Percentiles rank a stretch among this genome's conserved stretches.
phyloP scores from a whole-genome alignment of 148 eudicot genomes.

The Vaccinium macrocarpon region DNA sequence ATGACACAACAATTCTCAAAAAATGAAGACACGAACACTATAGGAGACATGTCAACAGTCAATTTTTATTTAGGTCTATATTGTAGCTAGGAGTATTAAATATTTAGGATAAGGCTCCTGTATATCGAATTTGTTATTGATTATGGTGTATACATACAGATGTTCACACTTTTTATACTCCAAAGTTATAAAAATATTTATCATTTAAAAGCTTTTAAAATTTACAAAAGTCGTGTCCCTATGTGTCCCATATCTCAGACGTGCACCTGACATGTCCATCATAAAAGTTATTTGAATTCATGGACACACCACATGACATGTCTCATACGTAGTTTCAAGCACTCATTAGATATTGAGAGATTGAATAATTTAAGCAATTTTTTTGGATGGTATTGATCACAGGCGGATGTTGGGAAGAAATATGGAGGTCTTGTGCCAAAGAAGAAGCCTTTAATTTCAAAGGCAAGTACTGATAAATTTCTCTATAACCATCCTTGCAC shows the following conservation, averaged over 20 bases:
- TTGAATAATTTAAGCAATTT: neutral
- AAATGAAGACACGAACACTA: neutral
- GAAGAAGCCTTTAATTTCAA: slow-evolving; percentile 84
- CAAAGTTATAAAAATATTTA: no score
- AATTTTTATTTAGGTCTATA: no score
- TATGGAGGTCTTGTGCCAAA: slow-evolving; percentile 82
- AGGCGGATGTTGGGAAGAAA: slow-evolving; percentile 43
- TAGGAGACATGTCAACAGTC: neutral
- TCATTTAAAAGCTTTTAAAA: no score
- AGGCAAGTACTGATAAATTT: slow-evolving; percentile 37
- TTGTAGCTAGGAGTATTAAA: no score
- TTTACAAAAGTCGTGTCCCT: no score
- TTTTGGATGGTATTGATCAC: neutral
- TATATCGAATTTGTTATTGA: no score
- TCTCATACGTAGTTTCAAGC: neutral
- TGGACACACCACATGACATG: neutral
- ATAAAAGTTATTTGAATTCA: neutral
- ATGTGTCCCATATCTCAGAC: no score
- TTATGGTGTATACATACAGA: no score
- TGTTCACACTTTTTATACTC: no score
- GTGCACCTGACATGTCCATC: neutral
- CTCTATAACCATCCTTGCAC: neutral
- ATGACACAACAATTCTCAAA: neutral
- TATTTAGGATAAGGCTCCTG: no score
- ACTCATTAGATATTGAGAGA: neutral